phyloP scores from a whole-genome alignment of 768 basidiomycete genomes.

The Mycena pura region DNA sequence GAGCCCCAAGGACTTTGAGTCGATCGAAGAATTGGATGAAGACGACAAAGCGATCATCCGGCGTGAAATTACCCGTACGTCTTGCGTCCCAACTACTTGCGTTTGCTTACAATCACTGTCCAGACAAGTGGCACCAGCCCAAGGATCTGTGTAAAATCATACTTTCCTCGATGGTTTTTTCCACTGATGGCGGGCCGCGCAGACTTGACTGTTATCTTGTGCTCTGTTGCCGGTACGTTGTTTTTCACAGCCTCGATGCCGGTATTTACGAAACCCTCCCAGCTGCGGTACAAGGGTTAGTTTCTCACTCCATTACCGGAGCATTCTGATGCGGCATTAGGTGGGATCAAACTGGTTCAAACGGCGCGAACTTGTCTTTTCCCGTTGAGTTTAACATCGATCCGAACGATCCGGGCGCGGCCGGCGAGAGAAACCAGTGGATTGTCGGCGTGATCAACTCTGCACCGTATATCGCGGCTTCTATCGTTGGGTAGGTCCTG shows the following conservation, averaged over 20 bases:
- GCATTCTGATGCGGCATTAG: background rate
- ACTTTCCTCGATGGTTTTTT: conserved; percentile 50
- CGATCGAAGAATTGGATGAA: conserved; percentile 43
- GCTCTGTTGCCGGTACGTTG: conserved; percentile 55
- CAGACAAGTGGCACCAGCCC: conserved; percentile 55
- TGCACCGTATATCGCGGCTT: conserved; percentile 30
- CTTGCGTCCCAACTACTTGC: no score
- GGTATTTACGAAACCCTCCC: conserved; percentile 27
- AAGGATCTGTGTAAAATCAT: conserved; percentile 50
- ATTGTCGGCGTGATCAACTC: conserved; percentile 65
- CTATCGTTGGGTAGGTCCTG: background rate
- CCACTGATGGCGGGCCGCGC: background rate
- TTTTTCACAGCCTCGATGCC: background rate
- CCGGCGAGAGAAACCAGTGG: conserved; percentile 55
- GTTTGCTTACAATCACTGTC: background rate
- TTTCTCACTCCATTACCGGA: conserved; percentile 16
- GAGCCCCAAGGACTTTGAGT: conserved; percentile 59
- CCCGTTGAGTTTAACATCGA: conserved; percentile 56
- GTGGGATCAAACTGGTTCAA: conserved; percentile 65
- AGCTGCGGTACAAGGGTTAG: conserved; percentile 75
- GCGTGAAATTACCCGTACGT: conserved; percentile 48
- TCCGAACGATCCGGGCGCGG: conserved; percentile 3
- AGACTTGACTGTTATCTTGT: conserved; percentile 49
- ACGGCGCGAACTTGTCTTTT: conserved; percentile 52
- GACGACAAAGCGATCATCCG: conserved; percentile 47